These are phyloP conservation scores for Taiwanofungus camphoratus DNA, from an alignment of 1,284 basidiomycete genomes.

Conservation along the genomic window DNA sequence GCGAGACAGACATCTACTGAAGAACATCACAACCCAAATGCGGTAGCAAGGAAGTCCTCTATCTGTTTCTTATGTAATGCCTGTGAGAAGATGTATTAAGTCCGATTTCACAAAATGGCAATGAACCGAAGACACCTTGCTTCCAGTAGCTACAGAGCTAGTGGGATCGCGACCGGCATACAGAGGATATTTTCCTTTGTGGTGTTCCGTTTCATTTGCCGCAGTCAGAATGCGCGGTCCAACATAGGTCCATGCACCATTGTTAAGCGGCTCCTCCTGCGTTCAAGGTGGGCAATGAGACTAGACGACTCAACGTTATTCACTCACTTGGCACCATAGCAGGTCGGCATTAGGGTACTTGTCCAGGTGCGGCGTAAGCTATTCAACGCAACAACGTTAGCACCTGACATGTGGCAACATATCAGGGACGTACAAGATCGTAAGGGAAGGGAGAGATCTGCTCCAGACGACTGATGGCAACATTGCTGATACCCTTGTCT, in stretches of 20 bases:
- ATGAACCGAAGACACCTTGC: conserved; percentile 52
- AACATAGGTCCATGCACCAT: conserved; percentile 90
- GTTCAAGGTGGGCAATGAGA: conserved; percentile 1
- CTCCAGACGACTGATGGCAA: conserved; percentile 92
- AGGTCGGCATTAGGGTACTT: conserved; percentile 93
- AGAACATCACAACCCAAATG: conserved; percentile 31
- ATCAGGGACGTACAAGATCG: conserved; percentile 56
- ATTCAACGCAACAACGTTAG: conserved; percentile 11
- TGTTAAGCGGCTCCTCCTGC: conserved; percentile 86
- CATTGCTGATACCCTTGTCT: conserved; percentile 83
- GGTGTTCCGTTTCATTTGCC: conserved; percentile 80
- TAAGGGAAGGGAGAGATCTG: conserved; percentile 97
- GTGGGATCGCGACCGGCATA: conserved; percentile 88
- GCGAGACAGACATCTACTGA: too few species aligned
- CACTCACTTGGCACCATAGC: conserved; percentile 79
- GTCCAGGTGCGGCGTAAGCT: conserved; percentile 88
- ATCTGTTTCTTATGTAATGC: conserved; percentile 82
- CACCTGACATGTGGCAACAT: neutral
- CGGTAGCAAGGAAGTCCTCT: conserved; percentile 59
- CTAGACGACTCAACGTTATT: neutral
- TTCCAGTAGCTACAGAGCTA: conserved; percentile 86
- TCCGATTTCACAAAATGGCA: neutral
- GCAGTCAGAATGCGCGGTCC: conserved; percentile 85
- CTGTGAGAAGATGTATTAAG: conserved; percentile 30
- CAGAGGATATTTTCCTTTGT: conserved; percentile 83